Evolutionary conservation across 2,329 filamentous ascomycete species (phyloP).

Genomic region (Aspergillus bombycis): DNA sequence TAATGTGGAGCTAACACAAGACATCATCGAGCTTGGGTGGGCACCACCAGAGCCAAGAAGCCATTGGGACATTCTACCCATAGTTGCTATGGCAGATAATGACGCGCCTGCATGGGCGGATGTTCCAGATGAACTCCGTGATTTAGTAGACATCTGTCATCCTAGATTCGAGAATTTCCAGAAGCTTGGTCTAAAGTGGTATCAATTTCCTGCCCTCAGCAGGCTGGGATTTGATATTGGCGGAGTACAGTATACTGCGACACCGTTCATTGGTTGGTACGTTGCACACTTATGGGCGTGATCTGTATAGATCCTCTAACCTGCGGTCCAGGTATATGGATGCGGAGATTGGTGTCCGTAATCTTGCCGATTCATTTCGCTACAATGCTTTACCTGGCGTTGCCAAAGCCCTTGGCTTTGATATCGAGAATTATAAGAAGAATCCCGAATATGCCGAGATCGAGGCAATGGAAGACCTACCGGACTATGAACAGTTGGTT

Average conservation of each 20-base stretch:
- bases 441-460: conserved; percentile 3
- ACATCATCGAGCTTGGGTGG: conserved; percentile 6
- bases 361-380: conserved; percentile 6
- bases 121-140: not conserved
- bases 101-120: conserved; percentile 5
- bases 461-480: conserved; percentile 1
- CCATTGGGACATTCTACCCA: conserved; percentile 5
- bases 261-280: conserved; percentile 7
- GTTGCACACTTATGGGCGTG: not conserved
- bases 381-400: conserved; percentile 5
- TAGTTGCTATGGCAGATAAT: conserved; percentile 8
- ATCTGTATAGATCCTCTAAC: not conserved
- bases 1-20: conserved; percentile 6
- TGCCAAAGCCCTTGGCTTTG: not conserved
- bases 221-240: conserved; percentile 8
- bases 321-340: conserved; percentile 7
- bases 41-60: not conserved
- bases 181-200: conserved; percentile 2
- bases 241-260: conserved; percentile 5
- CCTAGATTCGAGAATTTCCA: not conserved
- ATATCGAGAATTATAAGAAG: not conserved
- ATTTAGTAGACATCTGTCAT: not conserved
- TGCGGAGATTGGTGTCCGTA: conserved; percentile 9
- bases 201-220: conserved; percentile 8
- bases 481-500: conserved; percentile 8